Percentiles rank a stretch among this genome's conserved stretches.
Evolutionary conservation across 495 filamentous ascomycete species (phyloP).

Genomic region (Hyphodiscus hymeniophilus): DNA sequence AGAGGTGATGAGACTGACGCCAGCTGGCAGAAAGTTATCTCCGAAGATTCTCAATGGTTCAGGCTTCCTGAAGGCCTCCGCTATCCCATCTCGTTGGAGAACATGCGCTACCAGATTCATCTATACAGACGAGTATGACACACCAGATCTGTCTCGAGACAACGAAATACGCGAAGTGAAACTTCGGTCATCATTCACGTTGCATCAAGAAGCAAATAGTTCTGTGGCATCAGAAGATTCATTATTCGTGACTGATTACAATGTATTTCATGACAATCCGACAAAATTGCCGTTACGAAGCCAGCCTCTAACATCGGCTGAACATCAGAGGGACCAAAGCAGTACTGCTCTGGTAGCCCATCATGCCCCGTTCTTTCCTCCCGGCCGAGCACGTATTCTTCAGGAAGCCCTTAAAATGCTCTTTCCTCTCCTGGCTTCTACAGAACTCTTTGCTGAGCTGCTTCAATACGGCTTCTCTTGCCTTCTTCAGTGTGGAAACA

Average conservation of each 20-base stretch:
- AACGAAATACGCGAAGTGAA: background rate
- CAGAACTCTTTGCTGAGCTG: constrained; percentile 24
- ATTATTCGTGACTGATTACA: no score
- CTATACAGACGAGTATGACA: constrained; percentile 42
- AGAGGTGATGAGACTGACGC: constrained; percentile 4
- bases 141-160: background rate
- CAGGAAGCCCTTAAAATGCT: constrained; percentile 21
- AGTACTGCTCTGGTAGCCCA: constrained; percentile 30
- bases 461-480: constrained; percentile 21
- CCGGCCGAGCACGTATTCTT: constrained; percentile 24
- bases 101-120: constrained; percentile 92
- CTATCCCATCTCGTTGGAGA: constrained; percentile 82
- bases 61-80: constrained; percentile 54
- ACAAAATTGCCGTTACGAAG: constrained; percentile 5
- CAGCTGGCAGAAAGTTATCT: constrained; percentile 63
- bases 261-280: background rate
- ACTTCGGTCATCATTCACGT: no score
- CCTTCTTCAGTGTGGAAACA: constrained; percentile 19
- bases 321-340: constrained; percentile 43
- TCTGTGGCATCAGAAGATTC: no score
- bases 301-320: constrained; percentile 27
- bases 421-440: constrained; percentile 13
- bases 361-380: constrained; percentile 33
- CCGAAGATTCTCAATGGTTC: constrained; percentile 79
- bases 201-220: background rate